phyloP scores from a whole-genome alignment of 179 eudicot genomes.

The Patellifolia procumbens region DNA sequence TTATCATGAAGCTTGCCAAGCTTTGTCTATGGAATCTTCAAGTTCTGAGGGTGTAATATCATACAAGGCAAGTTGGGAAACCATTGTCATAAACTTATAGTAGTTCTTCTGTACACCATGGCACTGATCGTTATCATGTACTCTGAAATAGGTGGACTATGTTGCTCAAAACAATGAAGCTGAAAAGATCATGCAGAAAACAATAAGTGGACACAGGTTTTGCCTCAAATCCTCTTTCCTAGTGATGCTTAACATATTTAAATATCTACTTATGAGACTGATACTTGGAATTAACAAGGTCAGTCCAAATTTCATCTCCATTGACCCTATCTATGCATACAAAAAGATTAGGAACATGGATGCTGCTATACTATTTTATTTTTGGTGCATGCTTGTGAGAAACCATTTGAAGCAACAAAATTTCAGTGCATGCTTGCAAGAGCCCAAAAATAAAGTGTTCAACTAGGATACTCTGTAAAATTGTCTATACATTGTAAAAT shows the following conservation, averaged over 20 bases:
- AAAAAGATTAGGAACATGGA: background rate
- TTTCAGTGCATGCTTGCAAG: too few species aligned
- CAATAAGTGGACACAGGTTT: conserved; percentile 69
- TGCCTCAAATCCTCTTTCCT: conserved; percentile 15
- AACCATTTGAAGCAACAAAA: background rate
- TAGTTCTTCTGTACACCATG: background rate
- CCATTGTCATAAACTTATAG: background rate
- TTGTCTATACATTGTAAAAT: too few species aligned
- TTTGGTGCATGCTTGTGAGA: background rate
- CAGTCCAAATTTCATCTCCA: background rate
- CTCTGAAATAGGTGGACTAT: conserved; percentile 71
- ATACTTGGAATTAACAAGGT: background rate
- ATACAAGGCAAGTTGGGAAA: conserved; percentile 57
- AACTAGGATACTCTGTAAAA: too few species aligned
- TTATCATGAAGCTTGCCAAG: conserved; percentile 81
- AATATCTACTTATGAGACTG: background rate
- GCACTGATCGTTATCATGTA: conserved; percentile 11
- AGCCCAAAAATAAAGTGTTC: too few species aligned
- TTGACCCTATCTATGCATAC: background rate
- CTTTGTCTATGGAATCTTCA: conserved; percentile 61
- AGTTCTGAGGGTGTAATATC: conserved; percentile 48
- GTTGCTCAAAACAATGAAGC: conserved; percentile 73
- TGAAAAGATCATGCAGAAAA: conserved; percentile 66
- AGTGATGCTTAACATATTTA: conserved; percentile 3
- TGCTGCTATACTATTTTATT: background rate